Conservation (phyloP, 257 asterid species). For the Salvia rosmarinus region DNA sequence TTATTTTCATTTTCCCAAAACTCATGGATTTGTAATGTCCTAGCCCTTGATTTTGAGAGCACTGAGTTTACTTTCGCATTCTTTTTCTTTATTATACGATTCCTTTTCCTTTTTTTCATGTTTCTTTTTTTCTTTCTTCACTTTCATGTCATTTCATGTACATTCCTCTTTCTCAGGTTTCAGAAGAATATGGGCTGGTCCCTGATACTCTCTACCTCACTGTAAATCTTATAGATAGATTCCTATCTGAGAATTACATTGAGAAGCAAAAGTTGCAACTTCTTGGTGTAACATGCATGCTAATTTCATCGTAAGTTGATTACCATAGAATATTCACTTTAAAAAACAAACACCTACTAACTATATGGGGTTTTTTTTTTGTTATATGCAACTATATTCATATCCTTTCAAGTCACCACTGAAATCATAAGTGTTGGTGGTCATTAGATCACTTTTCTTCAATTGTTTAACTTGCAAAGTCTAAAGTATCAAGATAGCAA, state of each 20-base stretch:
- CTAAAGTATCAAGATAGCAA: not conserved
- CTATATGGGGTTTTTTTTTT: not conserved
- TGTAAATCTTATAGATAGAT: conserved; percentile 92
- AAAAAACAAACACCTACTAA: conserved; percentile 19
- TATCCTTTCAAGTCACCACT: conserved; percentile 17
- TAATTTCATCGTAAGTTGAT: conserved; percentile 88
- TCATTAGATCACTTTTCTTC: conserved; percentile 11
- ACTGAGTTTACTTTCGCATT: conserved; percentile 6
- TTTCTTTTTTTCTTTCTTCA: not conserved
- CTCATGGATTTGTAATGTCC: not conserved
- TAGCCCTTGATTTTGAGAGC: not conserved
- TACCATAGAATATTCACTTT: not conserved
- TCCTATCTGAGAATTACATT: conserved; percentile 66
- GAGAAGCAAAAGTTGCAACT: conserved; percentile 93
- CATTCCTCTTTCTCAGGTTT: conserved; percentile 63
- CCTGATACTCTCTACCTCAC: conserved; percentile 98
- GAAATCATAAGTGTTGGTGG: not conserved
- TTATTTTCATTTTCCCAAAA: not conserved
- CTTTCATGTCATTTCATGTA: conserved; percentile 19
- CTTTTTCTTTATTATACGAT: not conserved
- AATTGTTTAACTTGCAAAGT: too few species aligned
- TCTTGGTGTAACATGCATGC: conserved; percentile 98
- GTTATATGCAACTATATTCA: conserved; percentile 9
- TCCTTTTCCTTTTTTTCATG: not conserved
- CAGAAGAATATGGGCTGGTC: conserved; percentile 88